Evolutionary conservation across 441 rosid genomes (phyloP), one percentile per base, ranked within the genome.

Genomic region (Euphorbia schlechtendalii): DNA sequence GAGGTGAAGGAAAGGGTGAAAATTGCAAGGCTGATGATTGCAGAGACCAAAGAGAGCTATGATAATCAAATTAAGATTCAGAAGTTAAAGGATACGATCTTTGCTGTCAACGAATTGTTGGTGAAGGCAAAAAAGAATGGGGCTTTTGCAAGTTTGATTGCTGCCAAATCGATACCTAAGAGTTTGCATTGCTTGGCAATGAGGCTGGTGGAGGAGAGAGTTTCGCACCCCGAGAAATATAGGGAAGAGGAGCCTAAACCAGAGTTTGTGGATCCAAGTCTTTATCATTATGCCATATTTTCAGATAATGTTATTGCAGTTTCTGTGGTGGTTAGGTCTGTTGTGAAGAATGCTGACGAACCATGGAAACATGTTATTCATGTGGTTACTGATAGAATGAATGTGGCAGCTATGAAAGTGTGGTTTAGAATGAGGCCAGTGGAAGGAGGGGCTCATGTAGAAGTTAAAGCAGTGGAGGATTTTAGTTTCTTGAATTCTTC

Each of bases 361-460:
- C 88, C 97, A 0, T 84, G 81, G 86, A 92, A 84, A 72, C 98
- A 92, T 73, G 98, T 93, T 9, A 88, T 93, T 51, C 98, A 93
- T 64, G 82, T 93, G 45, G 96, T 93, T 36, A 86, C 96, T 0
- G 88, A 93, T 76, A 77, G 85, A 58, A 90, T 86, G 97, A 85
- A 84, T 77, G 71, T 88, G 14, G 94, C 90, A 49, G 97, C 97
- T 0, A 85, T 90, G 97, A 89, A 86, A 80, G 96, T 92, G 6
- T 92, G 96, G 98, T 92, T 90, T 71, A 85, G 73, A 82, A 86
- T 92, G 92, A 86, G 88, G 75, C 96, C 96, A 22, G 85, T 82
- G 59, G 85, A 83, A 72, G 90, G 90, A 25, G 93, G 90, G 24
- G 92, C 92, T 0, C 86, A 80, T 45, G 71, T 92, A 61, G 96